Evolutionary conservation across 441 rosid species (phyloP).

Genomic region (Aquilaria agallochum): DNA sequence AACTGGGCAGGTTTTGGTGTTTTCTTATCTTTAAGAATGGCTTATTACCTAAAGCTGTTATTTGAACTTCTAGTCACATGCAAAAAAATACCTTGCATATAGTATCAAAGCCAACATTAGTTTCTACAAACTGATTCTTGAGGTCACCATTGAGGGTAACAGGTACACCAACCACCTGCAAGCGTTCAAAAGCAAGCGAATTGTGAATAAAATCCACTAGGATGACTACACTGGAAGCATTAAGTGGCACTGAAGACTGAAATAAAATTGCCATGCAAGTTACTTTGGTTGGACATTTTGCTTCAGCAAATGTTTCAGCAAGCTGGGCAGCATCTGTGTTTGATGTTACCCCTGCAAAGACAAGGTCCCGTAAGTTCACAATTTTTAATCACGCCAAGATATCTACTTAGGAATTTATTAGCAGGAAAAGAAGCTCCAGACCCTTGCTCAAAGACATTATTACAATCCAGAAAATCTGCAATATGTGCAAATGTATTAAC

Average conservation of each 20-base stretch:
- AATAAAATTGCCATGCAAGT: slow-evolving; percentile 4
- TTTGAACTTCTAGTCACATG: not conserved
- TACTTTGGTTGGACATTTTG: slow-evolving; percentile 93
- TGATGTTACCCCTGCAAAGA: slow-evolving; percentile 84
- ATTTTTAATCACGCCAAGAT: not conserved
- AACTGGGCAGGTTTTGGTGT: too few species aligned
- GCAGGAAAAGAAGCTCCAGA: too few species aligned
- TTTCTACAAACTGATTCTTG: slow-evolving; percentile 95
- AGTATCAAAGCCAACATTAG: slow-evolving; percentile 97
- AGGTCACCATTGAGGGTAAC: slow-evolving; percentile 98
- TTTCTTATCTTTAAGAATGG: not conserved
- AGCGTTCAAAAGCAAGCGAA: not conserved
- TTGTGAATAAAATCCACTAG: not conserved
- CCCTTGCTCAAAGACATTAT: too few species aligned
- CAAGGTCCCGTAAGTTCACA: slow-evolving; percentile 15
- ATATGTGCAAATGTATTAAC: not conserved
- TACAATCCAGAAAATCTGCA: too few species aligned
- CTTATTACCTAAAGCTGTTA: not conserved
- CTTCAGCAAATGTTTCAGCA: slow-evolving; percentile 91
- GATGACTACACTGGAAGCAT: slow-evolving; percentile 7
- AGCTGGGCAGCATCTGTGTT: slow-evolving; percentile 99
- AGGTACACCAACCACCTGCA: slow-evolving; percentile 95
- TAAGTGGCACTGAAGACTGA: not conserved
- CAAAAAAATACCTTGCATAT: slow-evolving; percentile 70
- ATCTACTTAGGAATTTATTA: too few species aligned